These are phyloP conservation scores for Hymenoscyphus linearis DNA, from an alignment of 2,329 filamentous ascomycete genomes.

Conservation along the genomic window DNA sequence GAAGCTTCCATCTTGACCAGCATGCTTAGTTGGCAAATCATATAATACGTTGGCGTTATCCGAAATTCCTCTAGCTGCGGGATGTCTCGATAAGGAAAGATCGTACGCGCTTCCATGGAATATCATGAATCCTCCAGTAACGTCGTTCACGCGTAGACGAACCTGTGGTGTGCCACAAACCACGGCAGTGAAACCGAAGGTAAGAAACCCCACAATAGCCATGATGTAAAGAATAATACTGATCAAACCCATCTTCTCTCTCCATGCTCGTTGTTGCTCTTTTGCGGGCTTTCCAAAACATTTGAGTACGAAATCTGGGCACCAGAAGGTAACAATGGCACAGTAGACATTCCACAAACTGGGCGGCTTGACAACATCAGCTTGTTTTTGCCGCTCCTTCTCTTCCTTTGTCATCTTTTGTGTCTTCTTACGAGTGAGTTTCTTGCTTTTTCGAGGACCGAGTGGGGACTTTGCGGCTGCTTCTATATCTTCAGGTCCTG, in stretches of 20 bases:
- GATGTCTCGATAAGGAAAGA: slow-evolving; percentile 70
- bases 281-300: slow-evolving; percentile 83
- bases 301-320: slow-evolving; percentile 73
- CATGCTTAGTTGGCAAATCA: slow-evolving; percentile 74
- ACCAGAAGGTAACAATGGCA: slow-evolving; percentile 90
- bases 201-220: slow-evolving; percentile 86
- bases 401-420: slow-evolving; percentile 62
- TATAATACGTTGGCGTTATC: slow-evolving; percentile 73
- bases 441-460: slow-evolving; percentile 29
- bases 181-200: slow-evolving; percentile 88
- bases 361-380: slow-evolving; percentile 66
- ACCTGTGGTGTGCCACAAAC: slow-evolving; percentile 70
- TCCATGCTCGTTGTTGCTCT: slow-evolving; percentile 87
- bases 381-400: slow-evolving; percentile 50
- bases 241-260: slow-evolving; percentile 95
- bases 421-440: slow-evolving; percentile 41
- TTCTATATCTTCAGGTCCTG: slow-evolving; percentile 20
- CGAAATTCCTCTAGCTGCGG: slow-evolving; percentile 73
- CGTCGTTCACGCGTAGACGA: slow-evolving; percentile 76
- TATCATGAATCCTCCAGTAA: slow-evolving; percentile 83
- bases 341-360: slow-evolving; percentile 96
- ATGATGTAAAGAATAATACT: slow-evolving; percentile 89
- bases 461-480: slow-evolving; percentile 22
- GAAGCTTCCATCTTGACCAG: slow-evolving; percentile 91
- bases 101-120: slow-evolving; percentile 92